These are phyloP conservation scores for Ophiostoma montium DNA, from an alignment of 2,329 filamentous ascomycete species.

Conservation along the genomic window DNA sequence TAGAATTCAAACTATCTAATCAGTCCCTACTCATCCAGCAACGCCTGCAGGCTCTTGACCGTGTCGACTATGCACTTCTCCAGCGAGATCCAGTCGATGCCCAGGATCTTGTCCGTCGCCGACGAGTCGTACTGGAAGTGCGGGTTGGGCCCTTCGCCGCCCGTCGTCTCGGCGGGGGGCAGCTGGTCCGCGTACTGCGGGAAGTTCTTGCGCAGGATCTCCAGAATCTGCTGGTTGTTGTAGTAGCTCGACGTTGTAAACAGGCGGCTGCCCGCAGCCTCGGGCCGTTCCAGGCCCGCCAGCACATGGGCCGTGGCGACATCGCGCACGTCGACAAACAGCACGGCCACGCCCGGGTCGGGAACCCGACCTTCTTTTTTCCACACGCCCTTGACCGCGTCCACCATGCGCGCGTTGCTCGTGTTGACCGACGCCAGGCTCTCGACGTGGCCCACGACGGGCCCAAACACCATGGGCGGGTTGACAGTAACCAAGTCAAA, in stretches of 20 bases:
- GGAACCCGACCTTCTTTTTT: slow-evolving; percentile 25
- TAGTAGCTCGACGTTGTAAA: slow-evolving; percentile 34
- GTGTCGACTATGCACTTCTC: slow-evolving; percentile 51
- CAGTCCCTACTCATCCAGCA: neutral
- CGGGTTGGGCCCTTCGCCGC: slow-evolving; percentile 28
- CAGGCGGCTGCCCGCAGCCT: slow-evolving; percentile 35
- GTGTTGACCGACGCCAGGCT: slow-evolving; percentile 27
- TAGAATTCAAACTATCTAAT: neutral
- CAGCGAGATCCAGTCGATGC: slow-evolving; percentile 45
- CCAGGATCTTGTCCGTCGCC: slow-evolving; percentile 43
- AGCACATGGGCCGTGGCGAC: slow-evolving; percentile 37
- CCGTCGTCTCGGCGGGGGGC: slow-evolving; percentile 29
- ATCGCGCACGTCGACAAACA: slow-evolving; percentile 44
- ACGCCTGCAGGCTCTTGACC: slow-evolving; percentile 43
- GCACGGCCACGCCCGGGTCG: slow-evolving; percentile 24
- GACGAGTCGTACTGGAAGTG: slow-evolving; percentile 44
- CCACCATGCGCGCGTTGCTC: slow-evolving; percentile 22
- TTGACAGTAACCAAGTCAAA: slow-evolving; percentile 40
- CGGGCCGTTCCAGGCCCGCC: slow-evolving; percentile 32
- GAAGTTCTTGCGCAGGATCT: slow-evolving; percentile 31
- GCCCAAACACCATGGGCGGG: slow-evolving; percentile 41
- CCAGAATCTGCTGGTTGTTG: slow-evolving; percentile 30
- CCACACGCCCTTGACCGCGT: slow-evolving; percentile 36
- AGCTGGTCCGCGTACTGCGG: slow-evolving; percentile 34
- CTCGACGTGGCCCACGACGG: slow-evolving; percentile 33